Conservation (phyloP, 2,329 filamentous ascomycete species). For the Colletotrichum graminicola region DNA sequence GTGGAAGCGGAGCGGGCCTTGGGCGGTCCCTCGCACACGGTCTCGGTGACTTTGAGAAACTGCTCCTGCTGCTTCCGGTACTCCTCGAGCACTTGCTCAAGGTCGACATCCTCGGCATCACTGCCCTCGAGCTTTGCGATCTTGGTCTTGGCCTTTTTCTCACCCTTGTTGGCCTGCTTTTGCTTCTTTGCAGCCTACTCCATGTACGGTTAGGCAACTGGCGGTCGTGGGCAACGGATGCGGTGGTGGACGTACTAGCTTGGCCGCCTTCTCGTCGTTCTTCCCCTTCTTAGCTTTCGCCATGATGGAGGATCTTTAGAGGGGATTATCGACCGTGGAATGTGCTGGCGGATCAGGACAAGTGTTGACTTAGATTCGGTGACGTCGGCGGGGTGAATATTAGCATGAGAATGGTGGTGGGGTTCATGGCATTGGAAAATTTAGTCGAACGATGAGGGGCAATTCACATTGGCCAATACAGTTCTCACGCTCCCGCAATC, state of each 20-base stretch:
- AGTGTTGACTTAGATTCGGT: constrained; percentile 26
- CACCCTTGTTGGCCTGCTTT: constrained; percentile 90
- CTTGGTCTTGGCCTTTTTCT: constrained; percentile 84
- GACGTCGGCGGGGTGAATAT: constrained; percentile 40
- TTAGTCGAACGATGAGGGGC: constrained; percentile 36
- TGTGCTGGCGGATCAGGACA: constrained; percentile 3
- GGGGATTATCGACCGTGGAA: constrained; percentile 1
- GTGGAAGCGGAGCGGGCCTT: constrained; percentile 83
- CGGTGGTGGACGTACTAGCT: constrained; percentile 53
- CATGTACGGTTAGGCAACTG: constrained; percentile 43
- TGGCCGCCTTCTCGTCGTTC: constrained; percentile 63
- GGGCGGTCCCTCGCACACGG: constrained; percentile 76
- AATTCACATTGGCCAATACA: constrained; percentile 25
- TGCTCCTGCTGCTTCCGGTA: constrained; percentile 94
- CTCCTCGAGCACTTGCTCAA: constrained; percentile 92
- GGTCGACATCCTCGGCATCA: constrained; percentile 91
- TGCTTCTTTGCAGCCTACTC: constrained; percentile 71
- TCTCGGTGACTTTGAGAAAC: constrained; percentile 93
- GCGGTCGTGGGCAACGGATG: constrained; percentile 27
- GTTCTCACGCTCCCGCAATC: constrained; percentile 22
- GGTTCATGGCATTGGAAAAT: constrained; percentile 36
- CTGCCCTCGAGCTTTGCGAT: constrained; percentile 81
- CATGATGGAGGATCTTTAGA: constrained; percentile 50
- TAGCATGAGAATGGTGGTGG: constrained; percentile 38
- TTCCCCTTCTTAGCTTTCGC: constrained; percentile 65